phyloP scores from a whole-genome alignment of 805 yeast genomes.

The Torulaspora microellipsoides region DNA sequence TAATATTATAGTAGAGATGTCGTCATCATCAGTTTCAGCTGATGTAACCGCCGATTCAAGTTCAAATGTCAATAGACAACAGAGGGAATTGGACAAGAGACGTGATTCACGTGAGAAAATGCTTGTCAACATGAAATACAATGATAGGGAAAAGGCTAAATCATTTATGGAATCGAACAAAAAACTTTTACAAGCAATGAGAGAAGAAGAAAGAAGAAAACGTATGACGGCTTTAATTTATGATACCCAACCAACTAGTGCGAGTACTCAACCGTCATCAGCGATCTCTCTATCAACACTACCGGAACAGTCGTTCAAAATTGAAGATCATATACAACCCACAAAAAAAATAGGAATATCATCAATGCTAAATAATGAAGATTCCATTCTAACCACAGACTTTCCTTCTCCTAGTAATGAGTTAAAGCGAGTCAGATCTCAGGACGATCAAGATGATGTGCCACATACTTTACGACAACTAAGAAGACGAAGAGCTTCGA shows the following conservation, averaged over 20 bases:
- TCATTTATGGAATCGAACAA: slow-evolving; percentile 33
- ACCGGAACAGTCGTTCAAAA: slow-evolving; percentile 6
- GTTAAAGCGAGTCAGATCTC: neutral
- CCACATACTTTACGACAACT: slow-evolving; percentile 6
- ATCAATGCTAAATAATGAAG: slow-evolving; percentile 27
- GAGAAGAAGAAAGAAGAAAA: slow-evolving; percentile 32
- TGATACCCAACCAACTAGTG: slow-evolving; percentile 6
- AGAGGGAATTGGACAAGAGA: slow-evolving; percentile 30
- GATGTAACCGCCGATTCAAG: slow-evolving; percentile 3
- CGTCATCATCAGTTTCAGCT: slow-evolving; percentile 2
- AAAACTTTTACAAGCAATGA: slow-evolving; percentile 31
- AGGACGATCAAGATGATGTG: slow-evolving; percentile 15
- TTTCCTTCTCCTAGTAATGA: neutral
- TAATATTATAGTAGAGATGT: slow-evolving; percentile 9
- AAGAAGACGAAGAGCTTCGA: slow-evolving; percentile 12
- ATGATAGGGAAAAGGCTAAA: slow-evolving; percentile 32
- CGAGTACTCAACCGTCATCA: slow-evolving; percentile 1
- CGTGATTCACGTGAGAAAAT: slow-evolving; percentile 33
- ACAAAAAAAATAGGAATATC: slow-evolving; percentile 25
- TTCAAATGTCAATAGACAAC: slow-evolving; percentile 16
- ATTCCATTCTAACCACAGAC: slow-evolving; percentile 1
- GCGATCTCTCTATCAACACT: slow-evolving; percentile 1
- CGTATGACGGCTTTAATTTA: slow-evolving; percentile 24
- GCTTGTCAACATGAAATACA: slow-evolving; percentile 35
- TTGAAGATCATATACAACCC: slow-evolving; percentile 6